Base-by-base conservation (phyloP, 495 filamentous ascomycete genomes). In the Xylaria acuta region DNA sequence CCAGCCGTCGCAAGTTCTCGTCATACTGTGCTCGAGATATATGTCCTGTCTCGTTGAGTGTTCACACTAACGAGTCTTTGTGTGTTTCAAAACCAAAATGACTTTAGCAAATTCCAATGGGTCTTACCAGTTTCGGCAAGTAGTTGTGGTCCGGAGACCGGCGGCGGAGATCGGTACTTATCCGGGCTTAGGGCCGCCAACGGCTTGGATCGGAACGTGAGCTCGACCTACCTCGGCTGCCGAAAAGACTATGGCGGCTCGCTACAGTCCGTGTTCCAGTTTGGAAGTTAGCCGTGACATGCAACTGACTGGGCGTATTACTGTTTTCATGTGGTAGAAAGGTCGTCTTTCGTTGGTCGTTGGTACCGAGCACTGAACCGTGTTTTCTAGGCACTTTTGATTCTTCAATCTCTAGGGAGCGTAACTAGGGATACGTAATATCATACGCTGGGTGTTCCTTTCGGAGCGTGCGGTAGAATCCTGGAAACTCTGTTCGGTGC, bases 181-280 rank as follows among this genome's bases (percentile, higher is more conserved):
- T 53, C 49, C 49, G 49, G 49, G 49, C 22, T 53, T 53, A 53
- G 49, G 49, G 49, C 25, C n/a, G 22, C 49, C n/a, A 53, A 53
- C 49, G 49, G 49, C 49, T 25, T 53, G 49, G 49, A 25, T 53
- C 7, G 9, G n/a, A 53, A 12, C 2, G 49, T 49, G 45, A n/a
- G 45, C 45, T n/a, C 20, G 20, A n/a, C 18, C 20, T 5, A 49
- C 45, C 5, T 49, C 45, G 45, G 7, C 45, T 53, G 22, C 49
- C 49, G 49, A 53, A 53, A 53, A 53, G 49, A 53, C 25, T 53
- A n/a, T 53, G 22, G 49, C 49, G 49, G 49, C 49, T 53, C 49
- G 49, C 49, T 25, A 22, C 25, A 53, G 49, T 53, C 49, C 49
- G 49, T 27, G 49, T 22, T 53, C 49, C 49, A 25, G 22, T 53